Evolutionary conservation across 768 basidiomycete genomes (phyloP), one percentile per base, ranked within the genome.

Genomic region (Phaffia australis): DNA sequence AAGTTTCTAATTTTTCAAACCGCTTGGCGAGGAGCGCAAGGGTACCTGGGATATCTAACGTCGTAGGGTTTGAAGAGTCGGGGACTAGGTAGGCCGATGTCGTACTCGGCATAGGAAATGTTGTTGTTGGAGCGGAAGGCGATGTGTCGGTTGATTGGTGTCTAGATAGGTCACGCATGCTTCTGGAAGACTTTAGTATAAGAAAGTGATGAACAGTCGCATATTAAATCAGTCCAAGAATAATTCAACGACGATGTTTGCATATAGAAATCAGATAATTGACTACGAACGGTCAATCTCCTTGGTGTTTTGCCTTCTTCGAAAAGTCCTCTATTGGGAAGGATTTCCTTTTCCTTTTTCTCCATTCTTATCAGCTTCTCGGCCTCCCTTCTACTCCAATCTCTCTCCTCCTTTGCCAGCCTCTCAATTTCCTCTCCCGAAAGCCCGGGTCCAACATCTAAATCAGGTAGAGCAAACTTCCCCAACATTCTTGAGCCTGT

Each of bases 301-400:
- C 29, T 61, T 11, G 47, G 29, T 6, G 46, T 48, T 32, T 61
- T 61, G 46, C 49, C 35, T 48, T 48, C 52, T 32, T 51, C 60
- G n/a, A 7, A 19, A 16, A 9, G 48, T 5, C 9, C 60, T 51
- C 60, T 47, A 19, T 15, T n/a, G 15, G 5, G n/a, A 57, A 57
- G 32, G 7, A 8, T 32, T 2, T n/a, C 19, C 9, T 51, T 25
- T 21, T 19, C 21, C 59, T 60, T 23, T 25, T 49, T 48, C 35
- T 60, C 59, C 46, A 60, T 42, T 11, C 11, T 42, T 11, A 42
- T 42, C 35, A 42, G 21, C 14, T 49, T 46, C 59, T 60, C 59
- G n/a, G 59, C 59, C 23, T 60, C 59, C 19, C 59, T 19, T 23
- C 59, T n/a, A 27, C 59, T 60, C 59, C 59, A 60, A 18, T 60